Conservation (phyloP, 805 yeast species). For the Ogataea naganishii region DNA sequence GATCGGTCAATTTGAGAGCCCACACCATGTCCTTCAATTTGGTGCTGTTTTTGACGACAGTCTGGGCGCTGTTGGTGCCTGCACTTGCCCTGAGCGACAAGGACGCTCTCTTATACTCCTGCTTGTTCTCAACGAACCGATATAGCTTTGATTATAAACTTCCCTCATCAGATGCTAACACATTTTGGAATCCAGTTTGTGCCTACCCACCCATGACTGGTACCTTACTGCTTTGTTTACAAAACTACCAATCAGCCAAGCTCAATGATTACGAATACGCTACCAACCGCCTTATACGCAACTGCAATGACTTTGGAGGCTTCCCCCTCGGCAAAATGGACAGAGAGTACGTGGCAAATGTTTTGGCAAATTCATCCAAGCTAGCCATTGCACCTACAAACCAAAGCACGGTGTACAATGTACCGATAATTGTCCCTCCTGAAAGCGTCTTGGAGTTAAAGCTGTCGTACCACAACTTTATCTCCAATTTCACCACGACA, state of each 20-base stretch:
- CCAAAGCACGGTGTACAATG: not conserved
- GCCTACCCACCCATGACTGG: conserved; percentile 17
- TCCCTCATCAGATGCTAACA: no score
- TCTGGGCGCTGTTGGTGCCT: no score
- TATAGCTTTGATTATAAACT: no score
- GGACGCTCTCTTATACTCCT: no score
- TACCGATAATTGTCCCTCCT: conserved; percentile 1
- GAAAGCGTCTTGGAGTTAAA: conserved; percentile 2
- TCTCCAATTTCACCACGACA: conserved; percentile 11
- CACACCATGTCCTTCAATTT: no score
- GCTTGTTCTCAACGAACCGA: no score
- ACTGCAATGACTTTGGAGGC: conserved; percentile 8
- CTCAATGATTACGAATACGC: conserved; percentile 4
- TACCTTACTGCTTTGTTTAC: conserved; percentile 15
- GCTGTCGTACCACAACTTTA: conserved; percentile 12
- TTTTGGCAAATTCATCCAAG: conserved; percentile 9
- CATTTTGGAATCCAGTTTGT: conserved; percentile 17
- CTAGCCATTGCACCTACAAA: conserved; percentile 2
- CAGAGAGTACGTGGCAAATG: not conserved
- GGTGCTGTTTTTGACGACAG: no score
- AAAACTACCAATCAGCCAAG: conserved; percentile 6
- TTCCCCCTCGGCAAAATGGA: conserved; percentile 4
- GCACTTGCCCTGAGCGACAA: no score
- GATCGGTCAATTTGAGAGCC: no score
- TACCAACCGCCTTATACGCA: conserved; percentile 2